These are phyloP conservation scores for Mortierella sp. DNA, from an alignment of 371 early-diverging fungal genomes.

Conservation along the genomic window DNA sequence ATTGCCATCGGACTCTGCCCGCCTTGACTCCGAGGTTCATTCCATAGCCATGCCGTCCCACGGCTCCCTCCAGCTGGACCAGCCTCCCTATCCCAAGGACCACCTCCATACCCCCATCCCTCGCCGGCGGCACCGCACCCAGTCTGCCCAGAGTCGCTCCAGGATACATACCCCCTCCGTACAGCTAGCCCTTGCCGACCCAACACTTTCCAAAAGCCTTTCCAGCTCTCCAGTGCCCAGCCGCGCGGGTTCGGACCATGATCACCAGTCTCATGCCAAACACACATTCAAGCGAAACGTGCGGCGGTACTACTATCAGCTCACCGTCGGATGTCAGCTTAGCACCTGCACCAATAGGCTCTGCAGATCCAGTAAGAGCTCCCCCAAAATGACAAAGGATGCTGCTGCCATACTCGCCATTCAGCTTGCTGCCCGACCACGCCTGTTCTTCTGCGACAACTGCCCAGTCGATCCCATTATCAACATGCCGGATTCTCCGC, in stretches of 20 bases:
- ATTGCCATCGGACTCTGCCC: too few species aligned
- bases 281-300: constrained; percentile 39
- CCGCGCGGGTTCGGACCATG: constrained; percentile 18
- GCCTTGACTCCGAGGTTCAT: neutral
- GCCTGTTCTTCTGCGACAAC: constrained; percentile 60
- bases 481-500: constrained; percentile 35
- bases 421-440: constrained; percentile 66
- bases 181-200: constrained; percentile 44
- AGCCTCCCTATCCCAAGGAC: neutral
- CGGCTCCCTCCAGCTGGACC: neutral
- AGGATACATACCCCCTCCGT: constrained; percentile 34
- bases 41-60: neutral
- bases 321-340: constrained; percentile 64
- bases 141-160: constrained; percentile 19
- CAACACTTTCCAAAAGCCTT: constrained; percentile 40
- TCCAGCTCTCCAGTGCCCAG: constrained; percentile 31
- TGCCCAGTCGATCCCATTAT: constrained; percentile 58
- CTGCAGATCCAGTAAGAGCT: constrained; percentile 60
- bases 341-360: constrained; percentile 59
- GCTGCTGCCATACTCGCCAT: constrained; percentile 70
- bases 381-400: constrained; percentile 61
- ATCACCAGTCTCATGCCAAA: constrained; percentile 31
- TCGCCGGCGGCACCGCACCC: constrained; percentile 24
- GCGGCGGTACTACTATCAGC: constrained; percentile 62
- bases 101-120: constrained; percentile 8